Conservation (phyloP, 164 flowering plant species). For the Aristolochia contorta region DNA sequence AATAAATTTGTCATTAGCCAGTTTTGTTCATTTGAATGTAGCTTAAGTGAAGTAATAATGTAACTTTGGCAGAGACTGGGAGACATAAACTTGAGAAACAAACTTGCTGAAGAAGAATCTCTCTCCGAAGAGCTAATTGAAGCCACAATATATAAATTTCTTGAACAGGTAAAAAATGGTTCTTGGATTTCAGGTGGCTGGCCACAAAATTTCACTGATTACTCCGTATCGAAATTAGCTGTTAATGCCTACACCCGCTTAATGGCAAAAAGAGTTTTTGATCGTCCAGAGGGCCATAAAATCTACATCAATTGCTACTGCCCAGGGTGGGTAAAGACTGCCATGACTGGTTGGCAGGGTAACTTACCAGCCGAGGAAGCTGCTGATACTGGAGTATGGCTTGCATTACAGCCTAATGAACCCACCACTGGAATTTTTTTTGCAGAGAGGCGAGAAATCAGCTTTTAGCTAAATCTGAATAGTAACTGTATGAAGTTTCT, state of each 20-base stretch:
- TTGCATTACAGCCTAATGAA: constrained; percentile 66
- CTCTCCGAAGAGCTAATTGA: constrained; percentile 79
- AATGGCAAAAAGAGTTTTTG: constrained; percentile 42
- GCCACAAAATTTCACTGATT: constrained; percentile 82
- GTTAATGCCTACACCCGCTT: constrained; percentile 78
- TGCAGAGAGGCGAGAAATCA: constrained; percentile 83
- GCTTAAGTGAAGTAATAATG: background rate
- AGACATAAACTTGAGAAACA: constrained; percentile 42
- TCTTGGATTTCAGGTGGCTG: constrained; percentile 71
- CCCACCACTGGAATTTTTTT: constrained; percentile 63
- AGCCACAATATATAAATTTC: constrained; percentile 33
- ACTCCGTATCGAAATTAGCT: constrained; percentile 81
- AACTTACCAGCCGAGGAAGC: constrained; percentile 64
- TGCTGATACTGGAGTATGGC: constrained; percentile 97
- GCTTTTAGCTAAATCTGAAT: constrained; percentile 23
- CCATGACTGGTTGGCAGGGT: constrained; percentile 92
- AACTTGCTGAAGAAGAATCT: constrained; percentile 40
- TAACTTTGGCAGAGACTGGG: constrained; percentile 45
- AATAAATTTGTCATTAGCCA: background rate
- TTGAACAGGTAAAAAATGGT: constrained; percentile 70
- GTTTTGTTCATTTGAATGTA: background rate
- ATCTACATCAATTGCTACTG: constrained; percentile 76
- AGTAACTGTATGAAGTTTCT: no score
- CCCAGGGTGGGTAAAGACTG: constrained; percentile 97
- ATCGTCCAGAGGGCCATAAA: constrained; percentile 55